Percentiles rank a stretch among this genome's conserved stretches.
These are phyloP conservation scores for Cordia subcordata DNA, from an alignment of 257 asterid genomes.

Conservation along the genomic window DNA sequence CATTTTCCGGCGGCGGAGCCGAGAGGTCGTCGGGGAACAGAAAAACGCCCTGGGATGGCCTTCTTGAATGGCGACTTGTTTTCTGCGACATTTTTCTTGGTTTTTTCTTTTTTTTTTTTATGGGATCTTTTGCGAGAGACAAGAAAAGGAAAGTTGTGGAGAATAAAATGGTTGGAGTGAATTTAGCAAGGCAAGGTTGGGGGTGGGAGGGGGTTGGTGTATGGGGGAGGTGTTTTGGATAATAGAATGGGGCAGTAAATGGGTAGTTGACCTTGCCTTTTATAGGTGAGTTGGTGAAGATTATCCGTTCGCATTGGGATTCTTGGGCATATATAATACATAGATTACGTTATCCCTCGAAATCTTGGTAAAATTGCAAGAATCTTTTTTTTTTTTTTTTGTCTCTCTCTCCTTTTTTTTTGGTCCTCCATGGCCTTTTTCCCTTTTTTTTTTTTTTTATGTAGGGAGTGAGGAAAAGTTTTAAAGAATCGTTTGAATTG, in stretches of 20 bases:
- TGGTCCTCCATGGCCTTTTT: no score
- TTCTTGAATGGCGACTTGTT: conserved; percentile 65
- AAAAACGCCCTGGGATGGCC: conserved; percentile 67
- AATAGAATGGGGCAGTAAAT: conserved; percentile 10
- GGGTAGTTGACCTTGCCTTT: conserved; percentile 23
- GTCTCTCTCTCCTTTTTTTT: no score
- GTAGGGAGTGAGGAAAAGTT: no score
- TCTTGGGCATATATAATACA: conserved; percentile 16
- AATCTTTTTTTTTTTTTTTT: no score
- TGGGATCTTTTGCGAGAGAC: no score
- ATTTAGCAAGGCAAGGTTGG: conserved; percentile 2
- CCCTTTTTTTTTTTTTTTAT: no score
- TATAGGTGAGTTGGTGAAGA: conserved; percentile 30
- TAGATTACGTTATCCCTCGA: not conserved
- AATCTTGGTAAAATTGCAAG: no score
- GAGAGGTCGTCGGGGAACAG: conserved; percentile 53
- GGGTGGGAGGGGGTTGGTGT: no score
- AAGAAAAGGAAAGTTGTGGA: not conserved
- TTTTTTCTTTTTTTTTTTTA: no score
- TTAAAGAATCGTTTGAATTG: no score
- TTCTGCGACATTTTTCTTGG: conserved; percentile 61
- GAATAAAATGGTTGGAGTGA: conserved; percentile 11
- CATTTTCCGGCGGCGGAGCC: conserved; percentile 39
- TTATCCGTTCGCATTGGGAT: conserved; percentile 45
- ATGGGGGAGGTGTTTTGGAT: conserved; percentile 13